Evolutionary conservation across 306 rosid genomes (phyloP).

Genomic region (Lotus japonicus): DNA sequence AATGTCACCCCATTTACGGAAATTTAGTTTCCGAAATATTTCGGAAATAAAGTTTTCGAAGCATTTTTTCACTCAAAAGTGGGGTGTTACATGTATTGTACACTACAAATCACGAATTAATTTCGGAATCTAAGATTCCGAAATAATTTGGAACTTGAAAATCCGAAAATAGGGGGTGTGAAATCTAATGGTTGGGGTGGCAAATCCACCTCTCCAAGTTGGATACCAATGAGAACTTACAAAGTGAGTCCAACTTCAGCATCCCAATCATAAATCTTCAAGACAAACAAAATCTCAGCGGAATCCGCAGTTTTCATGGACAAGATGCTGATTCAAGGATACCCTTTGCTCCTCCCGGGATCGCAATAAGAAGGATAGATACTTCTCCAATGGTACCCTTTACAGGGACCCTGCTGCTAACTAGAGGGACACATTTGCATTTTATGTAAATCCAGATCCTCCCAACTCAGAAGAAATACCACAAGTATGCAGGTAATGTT

Average conservation of each 20-base stretch:
- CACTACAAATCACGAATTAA: no score
- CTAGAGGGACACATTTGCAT: slow-evolving; percentile 16
- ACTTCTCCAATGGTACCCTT: neutral
- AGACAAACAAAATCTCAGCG: neutral
- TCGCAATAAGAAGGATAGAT: neutral
- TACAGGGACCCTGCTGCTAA: neutral
- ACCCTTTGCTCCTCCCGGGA: slow-evolving; percentile 18
- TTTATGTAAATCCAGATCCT: neutral
- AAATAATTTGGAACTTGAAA: no score
- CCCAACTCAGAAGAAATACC: slow-evolving; percentile 15
- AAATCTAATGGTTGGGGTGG: no score
- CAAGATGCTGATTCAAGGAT: slow-evolving; percentile 26
- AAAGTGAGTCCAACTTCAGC: neutral
- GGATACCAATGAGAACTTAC: no score
- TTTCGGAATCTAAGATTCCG: no score
- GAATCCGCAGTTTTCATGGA: slow-evolving; percentile 37
- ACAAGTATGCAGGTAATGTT: slow-evolving; percentile 5
- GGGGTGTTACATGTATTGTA: no score
- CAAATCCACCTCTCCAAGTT: no score
- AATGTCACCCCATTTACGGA: no score
- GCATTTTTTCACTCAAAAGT: no score
- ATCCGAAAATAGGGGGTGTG: no score
- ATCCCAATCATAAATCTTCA: slow-evolving; percentile 31
- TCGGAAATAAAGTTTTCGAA: no score
- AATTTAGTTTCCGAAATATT: no score